Evolutionary conservation across 768 basidiomycete genomes (phyloP), one percentile per base, ranked within the genome.

Genomic region (Cystofilobasidium ferigula): DNA sequence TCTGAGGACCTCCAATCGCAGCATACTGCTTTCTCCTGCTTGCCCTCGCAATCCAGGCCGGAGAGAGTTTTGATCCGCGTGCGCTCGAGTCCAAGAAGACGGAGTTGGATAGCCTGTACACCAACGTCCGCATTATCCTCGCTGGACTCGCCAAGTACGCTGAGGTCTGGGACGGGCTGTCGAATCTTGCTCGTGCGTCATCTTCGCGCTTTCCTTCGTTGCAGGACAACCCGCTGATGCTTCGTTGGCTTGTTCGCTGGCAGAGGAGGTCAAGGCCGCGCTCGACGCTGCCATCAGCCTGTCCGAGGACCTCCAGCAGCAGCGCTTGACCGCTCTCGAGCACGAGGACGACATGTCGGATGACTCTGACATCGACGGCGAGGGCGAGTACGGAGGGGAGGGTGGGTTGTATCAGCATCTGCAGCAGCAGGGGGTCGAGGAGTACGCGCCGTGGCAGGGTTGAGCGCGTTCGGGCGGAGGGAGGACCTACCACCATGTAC

Each of bases 11-110:
- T 42, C 20, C 40, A 12, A 3, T 42, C 16, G 30, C 64, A 24
- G 61, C 61, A 6, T 60, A 61, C 34, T 47, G 58, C 30, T 67
- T 67, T 42, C 60, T 67, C 32, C 40, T 67, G n/a, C 58, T 67
- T 18, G 59, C 65, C 2, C 58, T 60, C 53, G 65, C 65, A 40
- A 35, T 62, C 26, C 65, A 67, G 36, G 61, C 65, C 10, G 47
- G 59, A 10, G 53, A 61, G 24, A 28, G 54, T 1, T 62, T 61
- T n/a, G 53, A 62, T 22, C 48, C 48, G 5, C 22, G 13, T 0
- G 58, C 47, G 24, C 51, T 58, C 6, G 57, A 42, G 54, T 28
- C 40, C 54, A 54, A 57, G 45, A 3, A 47, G 56, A n/a, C 42
- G 26, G 63, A 63, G 43, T 28, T 63, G 28, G 35, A 57, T 18